A percentile compares a stretch with the other conserved stretches of the same genome.
Conservation (phyloP, 2,329 filamentous ascomycete genomes). For the Arthrobotrys megalospora region DNA sequence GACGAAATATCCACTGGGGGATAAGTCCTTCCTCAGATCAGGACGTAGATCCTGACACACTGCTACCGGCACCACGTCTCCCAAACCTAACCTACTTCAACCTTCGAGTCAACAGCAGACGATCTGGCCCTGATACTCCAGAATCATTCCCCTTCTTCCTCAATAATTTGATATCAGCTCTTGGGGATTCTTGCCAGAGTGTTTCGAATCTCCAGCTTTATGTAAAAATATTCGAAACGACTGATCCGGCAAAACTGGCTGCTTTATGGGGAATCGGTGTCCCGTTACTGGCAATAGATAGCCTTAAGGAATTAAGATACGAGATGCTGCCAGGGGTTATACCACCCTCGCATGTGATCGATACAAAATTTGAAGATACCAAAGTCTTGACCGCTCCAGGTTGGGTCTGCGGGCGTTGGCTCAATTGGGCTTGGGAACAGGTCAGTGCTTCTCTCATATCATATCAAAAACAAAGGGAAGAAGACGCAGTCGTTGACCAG, state of each 20-base stretch:
- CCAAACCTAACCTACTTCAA: constrained; percentile 16
- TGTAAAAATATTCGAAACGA: not conserved
- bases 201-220: constrained; percentile 29
- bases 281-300: constrained; percentile 8
- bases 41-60: not conserved
- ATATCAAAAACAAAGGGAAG: not conserved
- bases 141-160: constrained; percentile 2
- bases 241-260: not conserved
- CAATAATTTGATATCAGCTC: not conserved
- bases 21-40: not conserved
- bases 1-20: not conserved
- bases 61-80: constrained; percentile 11
- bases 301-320: constrained; percentile 28
- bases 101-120: constrained; percentile 11
- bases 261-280: not conserved
- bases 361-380: constrained; percentile 20
- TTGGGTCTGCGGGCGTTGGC: constrained; percentile 28
- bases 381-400: constrained; percentile 12
- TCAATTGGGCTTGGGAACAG: not conserved
- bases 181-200: constrained; percentile 31
- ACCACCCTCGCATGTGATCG: constrained; percentile 10
- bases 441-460: not conserved
- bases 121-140: not conserved
- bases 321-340: not conserved
- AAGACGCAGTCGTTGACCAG: not conserved